Base-by-base conservation (phyloP, 441 rosid species). In the Adansonia rubrostipa region DNA sequence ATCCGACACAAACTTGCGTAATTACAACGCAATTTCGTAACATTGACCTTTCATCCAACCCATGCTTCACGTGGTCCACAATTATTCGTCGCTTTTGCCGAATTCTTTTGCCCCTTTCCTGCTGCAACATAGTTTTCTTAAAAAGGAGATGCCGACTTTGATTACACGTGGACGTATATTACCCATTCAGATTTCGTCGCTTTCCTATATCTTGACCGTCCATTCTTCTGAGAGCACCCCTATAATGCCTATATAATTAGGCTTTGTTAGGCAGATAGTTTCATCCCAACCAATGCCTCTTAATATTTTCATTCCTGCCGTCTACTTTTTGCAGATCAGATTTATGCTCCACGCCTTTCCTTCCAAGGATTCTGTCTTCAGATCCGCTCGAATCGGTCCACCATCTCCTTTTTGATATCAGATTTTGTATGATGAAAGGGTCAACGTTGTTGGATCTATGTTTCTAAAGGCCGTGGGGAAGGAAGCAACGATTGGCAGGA, bases 121-220 rank as follows among this genome's bases (percentile, higher is more conserved):
- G 15, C 22, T 24, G 47, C 74, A 53, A 51, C 13, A 6, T 2
- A 17, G 6, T 54, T 56, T 57, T 33, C 48, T 13, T 56, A 2
- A 14, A 77, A 5, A 22, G 10, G 10, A 51, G 67, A 19, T 20
- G 13, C 44, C 77, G 45, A 17, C 15, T 53, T 53, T 0, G 9
- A 28, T 50, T 1, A 70, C 80, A 82, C 81, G 84, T 82, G 62
- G 6, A 3, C 6, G 0, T 19, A 66, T 75, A 19, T 47, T 8
- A 66, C 0, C 82, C 80, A 62, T 74, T 75, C 14, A 79, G 73
- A 78, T 19, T 13, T 15, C n/a, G 0, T 1, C 2, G 0, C 2
- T 10, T 9, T 13, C 13, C 22, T 24, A 19, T 73, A 83, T 88
- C 84, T 6, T n/a, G 78, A 54, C 88, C 89, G 81, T 83, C 82